These are phyloP conservation scores for Paramecium primaurelia DNA, from an alignment of 73 alveolate species.

Conservation along the genomic window DNA sequence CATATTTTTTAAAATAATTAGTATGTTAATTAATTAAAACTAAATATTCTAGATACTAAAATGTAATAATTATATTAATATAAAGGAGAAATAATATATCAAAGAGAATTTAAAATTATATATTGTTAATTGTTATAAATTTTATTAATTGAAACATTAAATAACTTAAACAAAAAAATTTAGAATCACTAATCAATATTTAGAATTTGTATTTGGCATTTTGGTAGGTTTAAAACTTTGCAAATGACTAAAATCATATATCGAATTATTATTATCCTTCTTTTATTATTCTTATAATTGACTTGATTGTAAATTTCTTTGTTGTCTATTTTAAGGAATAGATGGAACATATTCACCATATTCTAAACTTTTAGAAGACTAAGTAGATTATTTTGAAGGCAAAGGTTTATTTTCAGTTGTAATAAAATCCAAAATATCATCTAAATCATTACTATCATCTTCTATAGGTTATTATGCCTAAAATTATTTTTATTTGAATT, in stretches of 20 bases:
- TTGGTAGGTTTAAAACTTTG: neutral
- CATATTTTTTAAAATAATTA: too few species aligned
- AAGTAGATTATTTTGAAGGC: neutral
- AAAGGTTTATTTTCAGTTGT: neutral
- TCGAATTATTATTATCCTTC: neutral
- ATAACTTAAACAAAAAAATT: neutral
- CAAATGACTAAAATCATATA: neutral
- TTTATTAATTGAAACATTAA: neutral
- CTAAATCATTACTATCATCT: constrained; percentile 24
- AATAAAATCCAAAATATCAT: constrained; percentile 11
- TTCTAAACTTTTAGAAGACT: neutral
- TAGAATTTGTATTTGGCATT: neutral
- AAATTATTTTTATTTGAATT: neutral
- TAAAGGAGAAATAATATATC: too few species aligned
- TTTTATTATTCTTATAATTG: neutral
- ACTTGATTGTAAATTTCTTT: neutral
- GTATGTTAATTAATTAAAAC: too few species aligned
- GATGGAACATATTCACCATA: constrained; percentile 40
- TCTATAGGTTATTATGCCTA: neutral
- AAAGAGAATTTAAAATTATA: too few species aligned
- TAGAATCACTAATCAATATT: neutral
- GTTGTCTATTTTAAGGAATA: neutral
- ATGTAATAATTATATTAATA: too few species aligned
- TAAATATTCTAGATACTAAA: too few species aligned
- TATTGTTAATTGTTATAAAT: neutral